Evolutionary conservation across 2,329 filamentous ascomycete species (phyloP).

Genomic region (Grosmannia penicillata): DNA sequence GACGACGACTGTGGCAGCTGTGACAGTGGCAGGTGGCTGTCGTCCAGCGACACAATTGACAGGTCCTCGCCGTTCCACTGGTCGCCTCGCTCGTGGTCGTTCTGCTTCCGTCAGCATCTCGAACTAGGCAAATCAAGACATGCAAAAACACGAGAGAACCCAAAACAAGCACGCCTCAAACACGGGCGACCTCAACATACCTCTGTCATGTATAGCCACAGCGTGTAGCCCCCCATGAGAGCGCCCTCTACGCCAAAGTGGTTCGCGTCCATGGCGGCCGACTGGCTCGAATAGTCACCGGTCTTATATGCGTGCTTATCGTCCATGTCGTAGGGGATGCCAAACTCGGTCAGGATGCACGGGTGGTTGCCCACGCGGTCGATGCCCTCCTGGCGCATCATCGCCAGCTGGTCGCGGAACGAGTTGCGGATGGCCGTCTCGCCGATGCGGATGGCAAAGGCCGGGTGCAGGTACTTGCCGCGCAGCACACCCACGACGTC

Average conservation of each 20-base stretch:
- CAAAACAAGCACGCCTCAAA: background rate
- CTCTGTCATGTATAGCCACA: constrained; percentile 73
- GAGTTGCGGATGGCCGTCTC: constrained; percentile 91
- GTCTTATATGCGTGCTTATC: constrained; percentile 90
- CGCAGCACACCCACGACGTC: constrained; percentile 87
- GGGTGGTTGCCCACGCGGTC: constrained; percentile 81
- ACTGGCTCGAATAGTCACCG: constrained; percentile 87
- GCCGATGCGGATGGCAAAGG: constrained; percentile 83
- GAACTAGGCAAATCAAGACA: background rate
- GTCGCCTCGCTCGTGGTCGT: constrained; percentile 79
- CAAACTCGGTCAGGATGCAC: constrained; percentile 84
- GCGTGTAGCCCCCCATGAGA: constrained; percentile 66
- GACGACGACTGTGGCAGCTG: constrained; percentile 28
- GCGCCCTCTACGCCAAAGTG: constrained; percentile 84
- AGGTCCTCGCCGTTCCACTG: constrained; percentile 97
- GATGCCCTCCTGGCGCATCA: constrained; percentile 73
- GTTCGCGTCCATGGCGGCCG: constrained; percentile 87
- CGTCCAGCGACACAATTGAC: constrained; percentile 77
- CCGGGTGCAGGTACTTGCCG: constrained; percentile 75
- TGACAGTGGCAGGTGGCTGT: constrained; percentile 45
- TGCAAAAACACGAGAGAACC: constrained; percentile 1
- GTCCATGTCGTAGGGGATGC: constrained; percentile 98
- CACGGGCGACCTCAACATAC: constrained; percentile 25
- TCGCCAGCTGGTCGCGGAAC: constrained; percentile 72
- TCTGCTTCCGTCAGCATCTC: constrained; percentile 40